Conservation (phyloP, 2,329 filamentous ascomycete species). For the Fusarium staphyleae region DNA sequence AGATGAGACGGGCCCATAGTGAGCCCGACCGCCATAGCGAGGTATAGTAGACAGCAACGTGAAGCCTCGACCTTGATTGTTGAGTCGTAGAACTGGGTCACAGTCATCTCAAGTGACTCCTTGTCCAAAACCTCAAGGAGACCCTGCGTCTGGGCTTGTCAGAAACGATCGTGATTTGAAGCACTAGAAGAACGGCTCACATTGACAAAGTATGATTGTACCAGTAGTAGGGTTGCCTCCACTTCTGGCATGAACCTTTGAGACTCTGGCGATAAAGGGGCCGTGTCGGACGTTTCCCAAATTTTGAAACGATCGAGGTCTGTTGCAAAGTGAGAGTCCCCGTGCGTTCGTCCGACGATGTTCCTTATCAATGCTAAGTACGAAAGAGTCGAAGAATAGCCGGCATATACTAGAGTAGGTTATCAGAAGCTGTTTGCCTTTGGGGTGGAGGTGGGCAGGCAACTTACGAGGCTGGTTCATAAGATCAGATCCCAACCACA, state of each 20-base stretch:
- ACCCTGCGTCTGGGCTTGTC: slow-evolving; percentile 58
- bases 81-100: slow-evolving; percentile 51
- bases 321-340: slow-evolving; percentile 63
- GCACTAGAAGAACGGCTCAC: slow-evolving; percentile 45
- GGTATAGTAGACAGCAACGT: slow-evolving; percentile 65
- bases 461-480: slow-evolving; percentile 63
- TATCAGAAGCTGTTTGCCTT: slow-evolving; percentile 19
- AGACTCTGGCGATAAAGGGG: slow-evolving; percentile 42
- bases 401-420: slow-evolving; percentile 59
- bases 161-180: neutral
- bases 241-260: slow-evolving; percentile 57
- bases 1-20: slow-evolving; percentile 61
- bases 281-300: slow-evolving; percentile 59
- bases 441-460: neutral
- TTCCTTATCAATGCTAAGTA: slow-evolving; percentile 67
- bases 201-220: slow-evolving; percentile 65
- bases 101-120: slow-evolving; percentile 59
- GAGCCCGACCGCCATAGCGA: slow-evolving; percentile 69
- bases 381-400: slow-evolving; percentile 68
- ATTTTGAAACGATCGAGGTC: slow-evolving; percentile 65
- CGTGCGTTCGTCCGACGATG: slow-evolving; percentile 63
- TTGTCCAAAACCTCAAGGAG: slow-evolving; percentile 67
- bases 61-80: slow-evolving; percentile 51
- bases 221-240: slow-evolving; percentile 56
- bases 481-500: slow-evolving; percentile 66